These are phyloP conservation scores for Cucumis variabilis DNA, from an alignment of 331 rosid genomes.

Conservation along the genomic window DNA sequence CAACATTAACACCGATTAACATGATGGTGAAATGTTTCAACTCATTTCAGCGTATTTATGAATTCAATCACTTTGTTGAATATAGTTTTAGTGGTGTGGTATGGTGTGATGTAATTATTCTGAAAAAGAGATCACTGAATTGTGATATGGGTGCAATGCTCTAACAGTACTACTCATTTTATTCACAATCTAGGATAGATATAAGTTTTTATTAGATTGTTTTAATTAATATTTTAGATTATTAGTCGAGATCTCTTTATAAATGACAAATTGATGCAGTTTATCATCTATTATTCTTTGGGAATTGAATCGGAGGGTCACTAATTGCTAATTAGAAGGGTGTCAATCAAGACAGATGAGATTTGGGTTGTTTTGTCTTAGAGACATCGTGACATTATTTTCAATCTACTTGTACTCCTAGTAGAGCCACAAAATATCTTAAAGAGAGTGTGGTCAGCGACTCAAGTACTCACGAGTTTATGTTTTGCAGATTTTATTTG, in stretches of 20 bases:
- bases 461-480: background rate
- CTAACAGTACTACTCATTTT: background rate
- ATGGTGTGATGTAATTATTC: background rate
- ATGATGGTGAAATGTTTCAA: background rate
- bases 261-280: background rate
- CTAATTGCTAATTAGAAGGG: background rate
- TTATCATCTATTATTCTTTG: background rate
- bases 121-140: background rate
- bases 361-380: too few species aligned
- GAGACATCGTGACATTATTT: too few species aligned
- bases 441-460: too few species aligned
- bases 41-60: conserved; percentile 2
- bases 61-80: background rate
- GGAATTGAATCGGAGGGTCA: background rate
- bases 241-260: background rate
- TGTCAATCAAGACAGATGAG: too few species aligned
- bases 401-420: too few species aligned
- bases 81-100: background rate
- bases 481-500: too few species aligned
- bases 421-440: too few species aligned
- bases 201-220: background rate
- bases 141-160: background rate
- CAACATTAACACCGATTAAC: background rate
- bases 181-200: background rate
- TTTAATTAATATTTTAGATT: background rate